Evolutionary conservation across 768 basidiomycete species (phyloP), one percentile per base, ranked within the genome.

Genomic region (Mrakia gelida): DNA sequence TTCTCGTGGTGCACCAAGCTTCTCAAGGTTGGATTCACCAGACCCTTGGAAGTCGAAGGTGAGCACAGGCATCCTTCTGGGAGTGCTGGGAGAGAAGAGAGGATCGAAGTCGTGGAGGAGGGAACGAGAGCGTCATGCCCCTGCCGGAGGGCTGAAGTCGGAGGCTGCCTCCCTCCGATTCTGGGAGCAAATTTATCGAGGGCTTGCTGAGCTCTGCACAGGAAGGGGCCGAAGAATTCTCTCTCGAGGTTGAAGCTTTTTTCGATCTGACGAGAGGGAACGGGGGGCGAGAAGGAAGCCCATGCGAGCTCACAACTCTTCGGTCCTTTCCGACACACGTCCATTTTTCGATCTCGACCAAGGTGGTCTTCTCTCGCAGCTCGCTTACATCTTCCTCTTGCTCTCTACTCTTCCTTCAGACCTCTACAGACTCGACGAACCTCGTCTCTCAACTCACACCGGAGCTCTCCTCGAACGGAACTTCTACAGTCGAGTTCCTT

Each of bases 1-100:
- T 79, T 79, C 70, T 71, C 74, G 2, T 79, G 78, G 78, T 70
- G 67, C n/a, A 70, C 67, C 16, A 70, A 70, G 67, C 62, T 62
- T 6, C 74, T 79, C 54, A 75, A 79, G 43, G 71, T 89, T 21
- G 89, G 89, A 2, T 90, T 87, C 81, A 87, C 88, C 16, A 85
- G 89, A 71, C 89, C 89, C 0, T 80, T 90, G 15, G 85, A 89
- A 83, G 86, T 87, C 81, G 89, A 90, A 65, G 90, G 90, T 88
- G 61, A 7, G 79, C 63, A 18, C 41, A 9, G n/a, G 7, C 9
- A 59, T 5, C 26, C 59, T 59, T 59, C 26, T 10, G 10, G n/a
- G 59, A 59, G n/a, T 1, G 9, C 26, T 26, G 18, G 59, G 59
- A 59, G 28, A 23, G n/a, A 28, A 59, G 59, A 45, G 45, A 45